Evolutionary conservation across 805 yeast species (phyloP).

Genomic region (Priceomyces medius): DNA sequence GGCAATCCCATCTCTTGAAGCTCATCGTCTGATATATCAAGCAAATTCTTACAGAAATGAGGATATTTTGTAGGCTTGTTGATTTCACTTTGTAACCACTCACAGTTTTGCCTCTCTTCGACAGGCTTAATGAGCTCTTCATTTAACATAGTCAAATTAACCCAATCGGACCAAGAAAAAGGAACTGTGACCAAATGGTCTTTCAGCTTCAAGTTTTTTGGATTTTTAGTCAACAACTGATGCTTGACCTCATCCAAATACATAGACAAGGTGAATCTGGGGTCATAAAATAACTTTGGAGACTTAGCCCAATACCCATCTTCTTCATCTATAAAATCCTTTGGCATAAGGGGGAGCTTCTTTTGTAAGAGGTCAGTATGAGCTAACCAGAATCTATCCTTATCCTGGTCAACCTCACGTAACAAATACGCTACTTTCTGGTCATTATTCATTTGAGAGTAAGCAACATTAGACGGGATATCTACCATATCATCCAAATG

Average conservation of each 20-base stretch:
- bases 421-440: conserved; percentile 20
- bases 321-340: conserved; percentile 16
- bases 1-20: conserved; percentile 20
- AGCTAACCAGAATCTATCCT: conserved; percentile 30
- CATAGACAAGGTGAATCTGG: conserved; percentile 49
- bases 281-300: conserved; percentile 40
- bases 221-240: conserved; percentile 16
- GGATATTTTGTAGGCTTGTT: conserved; percentile 18
- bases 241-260: conserved; percentile 41
- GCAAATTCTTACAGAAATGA: conserved; percentile 16
- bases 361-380: conserved; percentile 25
- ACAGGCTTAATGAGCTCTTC: conserved; percentile 13
- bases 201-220: conserved; percentile 11
- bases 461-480: conserved; percentile 14
- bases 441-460: conserved; percentile 14
- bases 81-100: conserved; percentile 21
- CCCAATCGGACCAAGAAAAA: conserved; percentile 54
- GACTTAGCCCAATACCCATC: conserved; percentile 10
- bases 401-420: conserved; percentile 19
- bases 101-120: conserved; percentile 15
- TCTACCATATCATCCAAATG: conserved; percentile 21
- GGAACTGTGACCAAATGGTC: conserved; percentile 17
- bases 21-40: conserved; percentile 18
- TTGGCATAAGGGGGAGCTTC: conserved; percentile 15
- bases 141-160: conserved; percentile 40